Evolutionary conservation across 495 filamentous ascomycete genomes (phyloP), one percentile per base, ranked within the genome.

Genomic region (Neurospora sp.): DNA sequence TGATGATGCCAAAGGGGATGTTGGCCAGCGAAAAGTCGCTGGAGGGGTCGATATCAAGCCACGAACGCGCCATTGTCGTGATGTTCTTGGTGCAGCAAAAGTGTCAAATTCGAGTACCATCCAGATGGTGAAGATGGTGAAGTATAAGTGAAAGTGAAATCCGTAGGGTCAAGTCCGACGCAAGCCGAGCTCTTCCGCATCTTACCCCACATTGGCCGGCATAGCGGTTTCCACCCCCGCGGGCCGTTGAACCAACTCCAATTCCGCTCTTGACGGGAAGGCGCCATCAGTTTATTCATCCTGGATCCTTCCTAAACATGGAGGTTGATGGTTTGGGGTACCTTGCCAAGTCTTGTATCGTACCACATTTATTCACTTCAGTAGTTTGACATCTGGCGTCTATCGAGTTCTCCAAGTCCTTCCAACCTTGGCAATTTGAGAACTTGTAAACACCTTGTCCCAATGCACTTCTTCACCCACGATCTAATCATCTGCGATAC

Each of bases 1-100:
- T 87, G 78, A 97, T 92, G 80, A 97, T 94, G 74, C 95, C 95
- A 80, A 98, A 97, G 18, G 95, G 95, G 73, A 98, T 91, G 81
- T 98, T 97, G 75, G 89, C 86, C 68, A 98, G 83, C 16, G 94
- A 96, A 83, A 98, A 98, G 72, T 81, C 82, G 68, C 77, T 81
- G 18, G 79, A 72, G 35, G 81, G 75, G 44, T 75, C 72, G 70
- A 82, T 74, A 41, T 78, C 75, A 39, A 83, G 78, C 83, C 83
- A 85, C 8, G 83, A 77, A 38, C 61, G 68, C 16, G 70, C 41
- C 78, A 77, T 80, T 1, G 71, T 80, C n/a, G 27, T 70, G 14
- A 37, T 18, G 6, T 35, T 35, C 16, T 0, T 35, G 53, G 9
- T 22, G 20, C 47, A 65, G 22, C 14, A 18, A 37, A 35, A 31